Conservation (phyloP, 495 filamentous ascomycete genomes). For the Lasiosphaeria ovina region DNA sequence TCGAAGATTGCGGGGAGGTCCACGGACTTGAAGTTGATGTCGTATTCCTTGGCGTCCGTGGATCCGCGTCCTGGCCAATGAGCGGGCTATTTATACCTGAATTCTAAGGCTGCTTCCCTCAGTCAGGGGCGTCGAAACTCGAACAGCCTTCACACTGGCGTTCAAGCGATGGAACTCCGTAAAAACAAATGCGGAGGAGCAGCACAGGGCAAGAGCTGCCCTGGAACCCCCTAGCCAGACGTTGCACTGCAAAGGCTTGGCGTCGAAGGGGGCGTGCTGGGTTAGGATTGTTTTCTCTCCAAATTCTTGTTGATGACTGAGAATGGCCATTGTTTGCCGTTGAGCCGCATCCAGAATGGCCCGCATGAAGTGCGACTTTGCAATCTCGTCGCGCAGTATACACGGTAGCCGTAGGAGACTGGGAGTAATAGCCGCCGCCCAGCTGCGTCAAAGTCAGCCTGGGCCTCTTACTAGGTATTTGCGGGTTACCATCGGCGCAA, state of each 20-base stretch:
- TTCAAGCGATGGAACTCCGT: too few relatives aligned
- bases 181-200: not conserved
- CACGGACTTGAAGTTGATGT: too few relatives aligned
- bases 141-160: too few relatives aligned
- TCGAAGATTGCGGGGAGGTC: slow-evolving; percentile 12
- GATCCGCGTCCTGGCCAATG: too few relatives aligned
- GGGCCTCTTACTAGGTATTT: not conserved
- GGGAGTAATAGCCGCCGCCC: not conserved
- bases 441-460: not conserved
- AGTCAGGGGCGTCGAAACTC: too few relatives aligned
- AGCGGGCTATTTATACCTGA: too few relatives aligned
- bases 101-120: too few relatives aligned
- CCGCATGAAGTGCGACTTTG: not conserved
- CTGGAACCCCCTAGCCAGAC: not conserved
- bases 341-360: slow-evolving; percentile 1
- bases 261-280: not conserved
- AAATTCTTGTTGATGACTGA: not conserved
- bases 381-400: not conserved
- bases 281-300: not conserved
- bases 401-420: too few relatives aligned
- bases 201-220: not conserved
- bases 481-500: not conserved
- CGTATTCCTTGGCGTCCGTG: too few relatives aligned
- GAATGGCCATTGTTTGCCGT: not conserved
- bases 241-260: not conserved